Base-by-base conservation (phyloP, 768 basidiomycete species). In the Mycena galopus region DNA sequence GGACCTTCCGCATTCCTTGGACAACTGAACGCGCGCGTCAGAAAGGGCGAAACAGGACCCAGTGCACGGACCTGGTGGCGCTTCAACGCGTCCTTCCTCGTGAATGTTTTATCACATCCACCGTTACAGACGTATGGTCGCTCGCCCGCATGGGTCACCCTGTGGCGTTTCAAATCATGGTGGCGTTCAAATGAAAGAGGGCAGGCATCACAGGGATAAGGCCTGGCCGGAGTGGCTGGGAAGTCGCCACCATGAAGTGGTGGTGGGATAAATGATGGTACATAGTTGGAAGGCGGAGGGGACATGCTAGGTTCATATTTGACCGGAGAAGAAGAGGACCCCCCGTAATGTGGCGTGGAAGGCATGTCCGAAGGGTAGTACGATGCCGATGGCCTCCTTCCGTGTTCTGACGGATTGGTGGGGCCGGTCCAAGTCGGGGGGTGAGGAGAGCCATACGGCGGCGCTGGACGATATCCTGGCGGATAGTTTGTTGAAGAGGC, bases 21-120 rank as follows among this genome's bases (percentile, higher is more conserved):
- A 65, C 7, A 73, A 57, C 73, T 73, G 30, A 25, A 32, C 33
- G 57, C 50, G 57, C 50, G n/a, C 23, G 16, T 65, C 25, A 65
- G 72, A 25, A 33, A 2, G 8, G 17, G 23, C 10, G n/a, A 60
- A 35, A 0, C 16, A 21, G 12, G n/a, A 21, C 6, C 17, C 12
- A n/a, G 9, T 17, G 33, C 23, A 78, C 89, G 71, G 75, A 90
- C 94, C 89, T 95, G 94, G 80, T 95, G 94, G 67, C 94, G 89
- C 83, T 94, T 95, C 78, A 95, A 82, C 11, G 94, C 94, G 77
- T 95, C 94, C 82, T 94, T 94, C 75, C 94, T 88, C 42, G 94
- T 95, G 79, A 95, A 95, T 3, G 93, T 94, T 85, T 95, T 95
- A 58, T 93, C 93, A 72, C 94, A 95, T 53, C 92, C 92, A 19